These are phyloP conservation scores for Alternaria rosae DNA, from an alignment of 2,329 filamentous ascomycete genomes.

Conservation along the genomic window DNA sequence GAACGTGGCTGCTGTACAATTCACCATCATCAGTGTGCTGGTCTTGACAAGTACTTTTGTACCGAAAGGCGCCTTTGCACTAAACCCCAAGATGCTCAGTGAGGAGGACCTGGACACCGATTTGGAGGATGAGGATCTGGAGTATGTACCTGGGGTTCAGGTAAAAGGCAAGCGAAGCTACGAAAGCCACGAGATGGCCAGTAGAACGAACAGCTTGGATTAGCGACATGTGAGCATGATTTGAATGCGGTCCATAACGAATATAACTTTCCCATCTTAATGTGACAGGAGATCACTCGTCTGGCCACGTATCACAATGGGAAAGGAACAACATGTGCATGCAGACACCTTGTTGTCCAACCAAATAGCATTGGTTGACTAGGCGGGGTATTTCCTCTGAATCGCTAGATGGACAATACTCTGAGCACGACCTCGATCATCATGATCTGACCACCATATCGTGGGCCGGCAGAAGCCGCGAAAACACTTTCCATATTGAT, in stretches of 20 bases:
- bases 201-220: conserved; percentile 23
- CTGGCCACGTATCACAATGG: not conserved
- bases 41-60: conserved; percentile 57
- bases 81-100: conserved; percentile 56
- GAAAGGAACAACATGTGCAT: not conserved
- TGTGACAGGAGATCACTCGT: not conserved
- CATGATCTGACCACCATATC: not conserved
- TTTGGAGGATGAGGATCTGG: conserved; percentile 36
- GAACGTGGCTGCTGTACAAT: conserved; percentile 58
- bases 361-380: not conserved
- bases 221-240: not conserved
- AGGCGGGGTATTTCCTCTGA: not conserved
- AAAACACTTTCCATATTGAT: not conserved
- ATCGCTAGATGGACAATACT: not conserved
- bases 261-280: not conserved
- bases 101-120: conserved; percentile 50
- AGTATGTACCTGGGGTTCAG: conserved; percentile 30
- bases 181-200: conserved; percentile 35
- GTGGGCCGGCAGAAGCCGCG: not conserved
- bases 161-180: conserved; percentile 27
- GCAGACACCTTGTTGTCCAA: not conserved
- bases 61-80: conserved; percentile 53
- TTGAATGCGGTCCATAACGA: not conserved
- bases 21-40: conserved; percentile 54
- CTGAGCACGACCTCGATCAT: not conserved